A percentile compares a stretch with the other conserved stretches of the same genome.
Conservation (phyloP, 1,284 basidiomycete species). For the Ceratorhiza oryzae-sativae region DNA sequence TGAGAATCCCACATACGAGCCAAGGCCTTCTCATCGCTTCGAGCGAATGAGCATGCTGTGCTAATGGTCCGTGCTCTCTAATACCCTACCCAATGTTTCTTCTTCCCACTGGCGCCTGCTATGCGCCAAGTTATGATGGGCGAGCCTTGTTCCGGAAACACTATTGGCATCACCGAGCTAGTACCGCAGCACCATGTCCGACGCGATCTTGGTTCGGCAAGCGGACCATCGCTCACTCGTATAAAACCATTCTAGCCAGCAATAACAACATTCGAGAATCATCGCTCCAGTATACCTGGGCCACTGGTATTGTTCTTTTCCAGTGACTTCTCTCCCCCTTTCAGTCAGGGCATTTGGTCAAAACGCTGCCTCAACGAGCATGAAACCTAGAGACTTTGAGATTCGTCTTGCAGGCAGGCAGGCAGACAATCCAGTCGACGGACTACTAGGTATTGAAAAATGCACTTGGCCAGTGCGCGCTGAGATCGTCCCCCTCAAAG, state of each 20-base stretch:
- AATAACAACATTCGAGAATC: constrained; percentile 9
- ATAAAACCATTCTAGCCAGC: neutral
- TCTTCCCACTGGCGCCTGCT: neutral
- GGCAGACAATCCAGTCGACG: constrained; percentile 33
- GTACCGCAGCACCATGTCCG: constrained; percentile 9
- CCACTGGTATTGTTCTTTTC: neutral
- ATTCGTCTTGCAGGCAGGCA: constrained; percentile 29
- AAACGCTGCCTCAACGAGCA: neutral
- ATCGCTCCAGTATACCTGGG: constrained; percentile 9
- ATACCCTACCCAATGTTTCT: neutral
- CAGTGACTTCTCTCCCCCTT: neutral
- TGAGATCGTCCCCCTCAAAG: constrained; percentile 33
- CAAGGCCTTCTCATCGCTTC: neutral
- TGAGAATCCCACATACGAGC: neutral
- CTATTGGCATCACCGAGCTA: neutral
- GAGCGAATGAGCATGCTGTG: neutral
- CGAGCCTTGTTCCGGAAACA: constrained; percentile 25
- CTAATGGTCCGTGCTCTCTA: neutral
- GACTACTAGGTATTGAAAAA: constrained; percentile 29
- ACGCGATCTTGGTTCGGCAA: constrained; percentile 18
- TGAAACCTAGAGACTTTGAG: constrained; percentile 34
- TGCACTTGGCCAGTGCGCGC: constrained; percentile 37
- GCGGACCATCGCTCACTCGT: constrained; percentile 13
- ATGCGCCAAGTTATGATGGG: constrained; percentile 3
- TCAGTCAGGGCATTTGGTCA: neutral